Evolutionary conservation across 2,329 filamentous ascomycete species (phyloP), one percentile per base, ranked within the genome.

Genomic region (Colletotrichum agaves): DNA sequence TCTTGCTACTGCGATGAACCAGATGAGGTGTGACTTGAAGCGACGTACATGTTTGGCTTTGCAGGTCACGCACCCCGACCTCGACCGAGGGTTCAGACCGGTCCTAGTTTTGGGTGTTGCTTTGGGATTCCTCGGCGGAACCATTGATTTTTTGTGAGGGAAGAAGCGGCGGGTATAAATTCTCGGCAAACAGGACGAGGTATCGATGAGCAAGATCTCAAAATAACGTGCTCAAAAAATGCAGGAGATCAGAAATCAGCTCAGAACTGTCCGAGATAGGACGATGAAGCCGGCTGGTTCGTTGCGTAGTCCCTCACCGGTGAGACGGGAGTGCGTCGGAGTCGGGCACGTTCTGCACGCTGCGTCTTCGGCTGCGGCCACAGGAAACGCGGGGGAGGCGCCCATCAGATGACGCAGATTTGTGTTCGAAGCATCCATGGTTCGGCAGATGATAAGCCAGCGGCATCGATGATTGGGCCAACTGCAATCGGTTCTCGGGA

Each of bases 51-150:
- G 76, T 39, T 76, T 77, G 31, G 73, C 69, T 57, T 77, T 77
- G 72, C 75, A 77, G 27, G 73, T 74, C 2, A 73, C 67, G 60
- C 75, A 77, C 2, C 75, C 75, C 11, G 74, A 74, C 56, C 75
- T 73, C 27, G 75, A 77, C 33, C 75, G 71, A 8, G 62, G 46
- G 46, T 37, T 67, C 57, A 67, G 61, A 49, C 64, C 64, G n/a
- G 46, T 46, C 44, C 64, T 67, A 13, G 61, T 64, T 59, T 55
- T 67, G 39, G 53, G 31, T 33, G 27, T 23, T 19, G 64, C 17
- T 17, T 59, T 64, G 15, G 47, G 21, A 19, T 17, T 60, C 39
- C 50, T 64, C n/a, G 64, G 39, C 27, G 64, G 17, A 33, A 59
- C 39, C 64, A 67, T 67, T 67, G 64, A 59, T 41, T 49, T 35